A percentile compares a stretch with the other conserved stretches of the same genome.
phyloP scores from a whole-genome alignment of 768 basidiomycete species.

The Lentinula boryana region DNA sequence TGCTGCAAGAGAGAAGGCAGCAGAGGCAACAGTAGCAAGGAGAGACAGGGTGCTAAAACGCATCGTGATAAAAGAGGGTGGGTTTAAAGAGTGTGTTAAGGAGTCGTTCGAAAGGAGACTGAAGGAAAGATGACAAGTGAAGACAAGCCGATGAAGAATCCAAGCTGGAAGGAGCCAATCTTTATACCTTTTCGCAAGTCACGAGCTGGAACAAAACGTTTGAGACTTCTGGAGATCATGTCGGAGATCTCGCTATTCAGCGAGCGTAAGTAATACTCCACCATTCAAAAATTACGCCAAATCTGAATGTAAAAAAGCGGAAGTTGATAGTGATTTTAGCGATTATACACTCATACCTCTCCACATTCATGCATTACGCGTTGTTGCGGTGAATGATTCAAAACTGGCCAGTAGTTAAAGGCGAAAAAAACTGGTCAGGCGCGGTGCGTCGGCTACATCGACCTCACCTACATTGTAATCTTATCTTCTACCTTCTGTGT shows the following conservation, averaged over 20 bases:
- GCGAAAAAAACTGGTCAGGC: no score
- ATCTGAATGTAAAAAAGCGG: not conserved
- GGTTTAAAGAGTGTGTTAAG: conserved; percentile 1
- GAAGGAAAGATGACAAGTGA: conserved; percentile 1
- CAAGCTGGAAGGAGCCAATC: not conserved
- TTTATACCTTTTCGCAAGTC: not conserved
- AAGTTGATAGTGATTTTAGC: not conserved
- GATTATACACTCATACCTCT: not conserved
- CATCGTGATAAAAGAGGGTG: conserved; percentile 11
- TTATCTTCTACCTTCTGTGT: no score
- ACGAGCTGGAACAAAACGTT: not conserved
- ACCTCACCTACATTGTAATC: no score
- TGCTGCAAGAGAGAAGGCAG: conserved; percentile 9
- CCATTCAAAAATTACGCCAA: not conserved
- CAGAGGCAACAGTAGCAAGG: conserved; percentile 7
- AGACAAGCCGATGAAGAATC: conserved; percentile 31
- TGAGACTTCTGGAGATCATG: not conserved
- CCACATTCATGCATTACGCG: no score
- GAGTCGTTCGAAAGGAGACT: not conserved
- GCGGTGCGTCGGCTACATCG: no score
- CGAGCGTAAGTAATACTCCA: not conserved
- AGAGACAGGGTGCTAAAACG: conserved; percentile 7
- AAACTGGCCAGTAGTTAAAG: no score
- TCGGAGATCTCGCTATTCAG: not conserved
- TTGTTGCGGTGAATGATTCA: no score